Evolutionary conservation across 2,329 filamentous ascomycete genomes (phyloP).

Genomic region (Venturia asperata): DNA sequence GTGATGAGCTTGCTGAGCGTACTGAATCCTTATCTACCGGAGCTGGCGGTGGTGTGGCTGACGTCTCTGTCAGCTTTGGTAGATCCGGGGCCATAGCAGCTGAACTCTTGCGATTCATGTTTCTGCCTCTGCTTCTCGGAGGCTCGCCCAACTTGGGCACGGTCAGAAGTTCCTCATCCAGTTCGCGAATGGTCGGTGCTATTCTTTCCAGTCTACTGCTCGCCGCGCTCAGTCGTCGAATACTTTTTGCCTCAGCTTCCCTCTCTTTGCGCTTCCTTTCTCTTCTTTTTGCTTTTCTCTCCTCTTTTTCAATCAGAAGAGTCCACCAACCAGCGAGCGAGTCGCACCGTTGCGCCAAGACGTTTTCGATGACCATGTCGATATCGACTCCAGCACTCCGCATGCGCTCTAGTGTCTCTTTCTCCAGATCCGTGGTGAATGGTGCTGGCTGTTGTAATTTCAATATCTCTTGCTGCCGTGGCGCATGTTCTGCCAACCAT

Average conservation of each 20-base stretch:
- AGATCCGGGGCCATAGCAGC: slow-evolving; percentile 37
- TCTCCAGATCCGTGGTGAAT: slow-evolving; percentile 81
- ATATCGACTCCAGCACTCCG: slow-evolving; percentile 88
- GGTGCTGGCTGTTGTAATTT: slow-evolving; percentile 72
- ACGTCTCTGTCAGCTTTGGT: slow-evolving; percentile 64
- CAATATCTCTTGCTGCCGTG: slow-evolving; percentile 81
- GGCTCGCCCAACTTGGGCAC: slow-evolving; percentile 44
- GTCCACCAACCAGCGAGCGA: slow-evolving; percentile 94
- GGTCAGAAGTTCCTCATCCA: slow-evolving; percentile 64
- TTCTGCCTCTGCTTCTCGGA: slow-evolving; percentile 66
- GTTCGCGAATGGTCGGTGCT: slow-evolving; percentile 67
- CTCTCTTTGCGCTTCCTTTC: slow-evolving; percentile 80
- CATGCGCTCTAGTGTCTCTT: slow-evolving; percentile 88
- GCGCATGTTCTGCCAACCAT: slow-evolving; percentile 80
- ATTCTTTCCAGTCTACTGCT: slow-evolving; percentile 80
- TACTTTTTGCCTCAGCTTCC: slow-evolving; percentile 71
- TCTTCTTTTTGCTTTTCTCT: slow-evolving; percentile 71
- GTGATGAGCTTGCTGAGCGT: slow-evolving; percentile 68
- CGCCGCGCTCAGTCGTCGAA: slow-evolving; percentile 78
- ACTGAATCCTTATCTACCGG: slow-evolving; percentile 74
- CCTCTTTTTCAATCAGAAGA: slow-evolving; percentile 86
- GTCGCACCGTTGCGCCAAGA: slow-evolving; percentile 83
- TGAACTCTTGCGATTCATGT: slow-evolving; percentile 56
- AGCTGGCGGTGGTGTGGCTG: slow-evolving; percentile 47
- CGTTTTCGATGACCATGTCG: slow-evolving; percentile 89